Conservation (phyloP, 768 basidiomycete species). For the Boletus rubropictus region DNA sequence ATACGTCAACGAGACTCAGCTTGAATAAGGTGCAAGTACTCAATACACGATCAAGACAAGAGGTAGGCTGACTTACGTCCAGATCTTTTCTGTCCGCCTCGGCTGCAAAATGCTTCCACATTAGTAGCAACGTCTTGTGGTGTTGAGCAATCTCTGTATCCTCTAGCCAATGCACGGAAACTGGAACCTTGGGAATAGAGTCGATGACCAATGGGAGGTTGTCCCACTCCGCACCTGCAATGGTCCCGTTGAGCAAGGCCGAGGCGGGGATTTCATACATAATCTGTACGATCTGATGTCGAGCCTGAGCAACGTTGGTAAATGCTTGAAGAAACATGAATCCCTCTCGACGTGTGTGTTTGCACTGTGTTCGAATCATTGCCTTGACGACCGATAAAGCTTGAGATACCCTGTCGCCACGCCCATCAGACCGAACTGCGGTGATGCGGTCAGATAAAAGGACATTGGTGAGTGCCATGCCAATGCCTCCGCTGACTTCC, state of each 20-base stretch:
- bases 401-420: constrained; percentile 26
- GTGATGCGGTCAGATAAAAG: constrained; percentile 29
- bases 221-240: constrained; percentile 28
- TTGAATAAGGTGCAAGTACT: constrained; percentile 16
- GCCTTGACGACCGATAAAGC: constrained; percentile 35
- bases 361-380: constrained; percentile 31
- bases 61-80: constrained; percentile 22
- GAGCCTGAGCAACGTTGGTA: constrained; percentile 19
- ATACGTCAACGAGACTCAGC: constrained; percentile 39
- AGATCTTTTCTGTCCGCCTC: constrained; percentile 12
- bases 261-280: constrained; percentile 25
- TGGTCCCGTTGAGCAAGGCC: constrained; percentile 42
- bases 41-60: constrained; percentile 1
- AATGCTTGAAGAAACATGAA: constrained; percentile 35
- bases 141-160: constrained; percentile 36
- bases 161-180: constrained; percentile 30
- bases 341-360: constrained; percentile 29
- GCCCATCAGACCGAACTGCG: constrained; percentile 4
- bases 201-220: constrained; percentile 25
- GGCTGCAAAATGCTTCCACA: constrained; percentile 34
- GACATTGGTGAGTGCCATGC: constrained; percentile 34
- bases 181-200: constrained; percentile 22
- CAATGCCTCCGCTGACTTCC: constrained; percentile 42
- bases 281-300: constrained; percentile 1
- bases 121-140: constrained; percentile 35